These are phyloP conservation scores for Climacium dendroides DNA, from an alignment of 225 moss, liverwort and hornwort genomes.

Conservation along the genomic window DNA sequence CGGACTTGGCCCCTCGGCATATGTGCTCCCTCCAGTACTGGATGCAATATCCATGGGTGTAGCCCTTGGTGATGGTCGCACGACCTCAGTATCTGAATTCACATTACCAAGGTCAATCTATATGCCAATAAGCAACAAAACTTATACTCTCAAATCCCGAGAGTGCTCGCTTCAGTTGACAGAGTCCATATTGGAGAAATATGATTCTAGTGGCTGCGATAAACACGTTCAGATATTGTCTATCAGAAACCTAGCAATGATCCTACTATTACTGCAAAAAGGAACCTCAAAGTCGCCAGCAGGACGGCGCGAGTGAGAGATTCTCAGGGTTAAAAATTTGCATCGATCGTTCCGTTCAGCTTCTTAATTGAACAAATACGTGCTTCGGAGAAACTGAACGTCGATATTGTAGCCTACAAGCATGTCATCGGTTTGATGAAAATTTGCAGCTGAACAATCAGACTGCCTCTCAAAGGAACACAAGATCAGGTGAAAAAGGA, in stretches of 20 bases:
- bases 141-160: not conserved
- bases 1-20: slow-evolving; percentile 22
- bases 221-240: not conserved
- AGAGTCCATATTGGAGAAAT: not conserved
- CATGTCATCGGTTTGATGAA: not conserved
- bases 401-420: not conserved
- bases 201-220: not conserved
- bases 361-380: not conserved
- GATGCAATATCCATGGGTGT: slow-evolving; percentile 24
- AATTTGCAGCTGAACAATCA: not conserved
- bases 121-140: not conserved
- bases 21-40: slow-evolving; percentile 1
- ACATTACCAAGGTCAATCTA: not conserved
- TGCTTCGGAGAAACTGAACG: not conserved
- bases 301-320: not conserved
- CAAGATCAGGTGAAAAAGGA: not conserved
- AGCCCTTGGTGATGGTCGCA: slow-evolving; percentile 24
- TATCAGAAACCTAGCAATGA: not conserved
- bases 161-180: not conserved
- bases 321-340: not conserved
- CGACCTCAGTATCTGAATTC: slow-evolving; percentile 31
- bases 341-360: not conserved
- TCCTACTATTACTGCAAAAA: not conserved
- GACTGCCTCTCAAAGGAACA: not conserved
- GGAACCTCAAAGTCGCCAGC: not conserved